These are phyloP conservation scores for Ogataea trehalophila DNA, from an alignment of 805 yeast genomes.

Conservation along the genomic window DNA sequence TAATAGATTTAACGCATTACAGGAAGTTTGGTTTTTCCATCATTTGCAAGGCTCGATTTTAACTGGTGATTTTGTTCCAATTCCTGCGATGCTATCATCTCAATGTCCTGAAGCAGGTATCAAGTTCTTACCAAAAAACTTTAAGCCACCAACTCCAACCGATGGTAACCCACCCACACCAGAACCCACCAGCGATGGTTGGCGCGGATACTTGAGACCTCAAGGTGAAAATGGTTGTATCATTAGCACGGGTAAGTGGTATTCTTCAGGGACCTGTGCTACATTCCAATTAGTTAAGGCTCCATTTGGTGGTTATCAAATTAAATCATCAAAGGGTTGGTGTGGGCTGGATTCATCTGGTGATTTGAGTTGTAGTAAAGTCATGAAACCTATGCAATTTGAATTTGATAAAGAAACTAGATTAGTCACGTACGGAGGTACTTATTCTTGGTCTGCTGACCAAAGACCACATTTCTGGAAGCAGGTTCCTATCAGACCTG, in stretches of 20 bases:
- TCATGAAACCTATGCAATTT: constrained; percentile 49
- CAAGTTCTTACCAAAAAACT: constrained; percentile 61
- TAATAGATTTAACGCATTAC: constrained; percentile 45
- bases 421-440: constrained; percentile 57
- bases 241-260: constrained; percentile 85
- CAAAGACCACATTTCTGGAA: constrained; percentile 37
- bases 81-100: constrained; percentile 51
- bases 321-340: constrained; percentile 67
- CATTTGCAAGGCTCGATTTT: constrained; percentile 68
- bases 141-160: constrained; percentile 29
- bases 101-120: constrained; percentile 71
- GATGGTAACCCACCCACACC: constrained; percentile 21
- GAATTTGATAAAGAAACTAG: constrained; percentile 43
- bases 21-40: constrained; percentile 79
- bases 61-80: constrained; percentile 58
- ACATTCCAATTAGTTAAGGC: constrained; percentile 55
- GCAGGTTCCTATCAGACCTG: constrained; percentile 47
- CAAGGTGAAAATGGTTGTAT: constrained; percentile 64
- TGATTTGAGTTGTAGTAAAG: constrained; percentile 27
- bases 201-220: constrained; percentile 45
- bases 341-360: constrained; percentile 48
- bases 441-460: constrained; percentile 53
- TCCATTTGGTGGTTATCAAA: constrained; percentile 66
- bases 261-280: constrained; percentile 79
- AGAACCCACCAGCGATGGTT: constrained; percentile 30